A percentile compares a stretch with the other conserved stretches of the same genome.
phyloP scores from a whole-genome alignment of 371 early-diverging fungal genomes.

The Apophysomyces elegans region DNA sequence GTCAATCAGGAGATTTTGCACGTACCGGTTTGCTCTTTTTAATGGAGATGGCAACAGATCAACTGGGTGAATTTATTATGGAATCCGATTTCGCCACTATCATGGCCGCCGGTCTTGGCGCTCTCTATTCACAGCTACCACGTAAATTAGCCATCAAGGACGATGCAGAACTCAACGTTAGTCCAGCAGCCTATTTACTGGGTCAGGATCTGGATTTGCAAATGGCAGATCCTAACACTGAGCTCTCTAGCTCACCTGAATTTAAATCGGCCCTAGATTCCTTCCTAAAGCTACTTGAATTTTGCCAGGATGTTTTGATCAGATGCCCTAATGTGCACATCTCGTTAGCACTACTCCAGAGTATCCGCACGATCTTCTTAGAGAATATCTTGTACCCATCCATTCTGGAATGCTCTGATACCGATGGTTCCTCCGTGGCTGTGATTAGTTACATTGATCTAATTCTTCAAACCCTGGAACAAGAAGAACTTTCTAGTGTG shows the following conservation, averaged over 20 bases:
- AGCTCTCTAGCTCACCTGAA: slow-evolving; percentile 52
- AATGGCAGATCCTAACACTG: slow-evolving; percentile 27
- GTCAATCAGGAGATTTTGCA: slow-evolving; percentile 81
- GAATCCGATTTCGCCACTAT: slow-evolving; percentile 76
- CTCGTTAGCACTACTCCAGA: slow-evolving; percentile 58
- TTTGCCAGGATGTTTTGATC: slow-evolving; percentile 78
- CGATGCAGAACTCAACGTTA: slow-evolving; percentile 24
- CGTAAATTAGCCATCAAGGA: slow-evolving; percentile 62
- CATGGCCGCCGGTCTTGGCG: slow-evolving; percentile 81
- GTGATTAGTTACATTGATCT: slow-evolving; percentile 81
- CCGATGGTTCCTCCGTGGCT: slow-evolving; percentile 86
- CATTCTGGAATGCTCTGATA: slow-evolving; percentile 80
- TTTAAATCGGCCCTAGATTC: slow-evolving; percentile 75
- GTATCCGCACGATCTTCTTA: slow-evolving; percentile 72
- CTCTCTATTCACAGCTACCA: slow-evolving; percentile 87
- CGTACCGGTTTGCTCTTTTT: slow-evolving; percentile 83
- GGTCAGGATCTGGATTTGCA: slow-evolving; percentile 37
- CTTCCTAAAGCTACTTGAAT: slow-evolving; percentile 73
- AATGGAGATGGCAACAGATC: slow-evolving; percentile 73
- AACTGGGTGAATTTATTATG: slow-evolving; percentile 74
- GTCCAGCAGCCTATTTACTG: slow-evolving; percentile 38
- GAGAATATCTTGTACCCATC: slow-evolving; percentile 82
- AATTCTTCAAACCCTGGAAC: slow-evolving; percentile 70
- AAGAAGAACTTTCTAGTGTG: slow-evolving; percentile 69
- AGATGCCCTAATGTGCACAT: slow-evolving; percentile 72